Conservation (phyloP, 306 rosid species). For the Crotalaria pallida region DNA sequence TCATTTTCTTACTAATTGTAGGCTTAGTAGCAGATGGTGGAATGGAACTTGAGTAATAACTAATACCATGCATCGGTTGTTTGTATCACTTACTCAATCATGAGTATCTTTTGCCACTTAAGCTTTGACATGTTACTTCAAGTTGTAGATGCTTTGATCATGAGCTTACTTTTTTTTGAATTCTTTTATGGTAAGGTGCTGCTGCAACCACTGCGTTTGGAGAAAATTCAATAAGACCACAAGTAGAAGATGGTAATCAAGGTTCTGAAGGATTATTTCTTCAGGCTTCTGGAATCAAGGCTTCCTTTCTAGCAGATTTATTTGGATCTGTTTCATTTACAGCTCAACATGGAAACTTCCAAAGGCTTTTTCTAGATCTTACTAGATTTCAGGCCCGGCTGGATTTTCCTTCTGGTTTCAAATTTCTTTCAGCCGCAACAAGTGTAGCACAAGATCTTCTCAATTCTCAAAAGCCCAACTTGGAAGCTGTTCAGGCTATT, state of each 20-base stretch:
- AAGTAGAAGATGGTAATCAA: slow-evolving; percentile 34
- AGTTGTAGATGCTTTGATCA: not conserved
- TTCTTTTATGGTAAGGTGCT: slow-evolving; percentile 53
- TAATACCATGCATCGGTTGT: not conserved
- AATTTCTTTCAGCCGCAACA: slow-evolving; percentile 67
- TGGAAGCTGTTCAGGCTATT: slow-evolving; percentile 55
- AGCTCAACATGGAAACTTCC: slow-evolving; percentile 84
- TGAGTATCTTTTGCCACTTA: not conserved
- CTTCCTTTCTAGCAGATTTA: slow-evolving; percentile 56
- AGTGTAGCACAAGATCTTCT: slow-evolving; percentile 55
- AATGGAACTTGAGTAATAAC: not conserved
- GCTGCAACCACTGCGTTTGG: slow-evolving; percentile 51
- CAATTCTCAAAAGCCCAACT: slow-evolving; percentile 54
- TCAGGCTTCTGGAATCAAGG: slow-evolving; percentile 44
- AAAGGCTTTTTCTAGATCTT: slow-evolving; percentile 64
- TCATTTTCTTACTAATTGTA: not conserved
- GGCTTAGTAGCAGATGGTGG: not conserved
- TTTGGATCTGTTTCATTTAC: slow-evolving; percentile 68
- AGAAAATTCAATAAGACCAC: slow-evolving; percentile 43
- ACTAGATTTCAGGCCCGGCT: slow-evolving; percentile 68
- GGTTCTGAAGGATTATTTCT: slow-evolving; percentile 41
- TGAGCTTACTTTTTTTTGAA: slow-evolving; percentile 15
- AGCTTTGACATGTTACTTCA: not conserved
- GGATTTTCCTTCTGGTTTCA: slow-evolving; percentile 74
- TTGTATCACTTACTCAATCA: not conserved